Percentiles rank a stretch among this genome's conserved stretches.
Conservation (phyloP, 192 early-diverging fungal species). For the Linnemannia hyalina region DNA sequence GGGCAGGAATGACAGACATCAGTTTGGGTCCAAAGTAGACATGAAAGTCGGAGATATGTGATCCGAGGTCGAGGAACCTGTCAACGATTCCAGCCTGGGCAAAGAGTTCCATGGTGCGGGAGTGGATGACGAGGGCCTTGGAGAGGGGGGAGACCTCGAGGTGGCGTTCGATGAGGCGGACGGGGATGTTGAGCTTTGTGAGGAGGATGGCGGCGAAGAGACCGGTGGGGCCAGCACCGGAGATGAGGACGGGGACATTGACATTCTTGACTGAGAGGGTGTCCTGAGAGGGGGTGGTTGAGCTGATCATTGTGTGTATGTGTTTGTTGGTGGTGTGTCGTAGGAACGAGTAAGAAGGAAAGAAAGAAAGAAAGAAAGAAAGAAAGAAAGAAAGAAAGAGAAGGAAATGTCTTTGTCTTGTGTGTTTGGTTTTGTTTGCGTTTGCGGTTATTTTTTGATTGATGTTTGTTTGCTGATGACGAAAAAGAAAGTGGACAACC, state of each 20-base stretch:
- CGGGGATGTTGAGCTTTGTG: conserved; percentile 47
- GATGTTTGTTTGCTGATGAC: neutral
- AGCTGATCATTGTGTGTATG: neutral
- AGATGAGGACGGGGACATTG: conserved; percentile 47
- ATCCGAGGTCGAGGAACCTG: conserved; percentile 16
- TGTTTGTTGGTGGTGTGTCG: neutral
- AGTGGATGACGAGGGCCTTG: conserved; percentile 49
- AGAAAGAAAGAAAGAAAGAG: neutral
- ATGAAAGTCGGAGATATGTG: conserved; percentile 16
- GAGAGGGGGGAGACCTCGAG: conserved; percentile 35
- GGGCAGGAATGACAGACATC: neutral
- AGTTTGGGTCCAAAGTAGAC: conserved; percentile 32
- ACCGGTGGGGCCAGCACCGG: conserved; percentile 43
- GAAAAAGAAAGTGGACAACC: neutral
- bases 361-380: neutral
- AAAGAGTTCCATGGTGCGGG: conserved; percentile 50
- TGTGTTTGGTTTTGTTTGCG: neutral
- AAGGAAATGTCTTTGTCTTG: neutral
- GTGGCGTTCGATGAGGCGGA: conserved; percentile 46
- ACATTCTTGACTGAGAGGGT: neutral
- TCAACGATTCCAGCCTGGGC: conserved; percentile 31
- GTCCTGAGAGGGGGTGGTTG: neutral
- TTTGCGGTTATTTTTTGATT: neutral
- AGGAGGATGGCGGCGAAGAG: conserved; percentile 49
- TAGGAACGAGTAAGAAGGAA: neutral